Evolutionary conservation across 2,329 filamentous ascomycete species (phyloP).

Genomic region (Boeremia exigua): DNA sequence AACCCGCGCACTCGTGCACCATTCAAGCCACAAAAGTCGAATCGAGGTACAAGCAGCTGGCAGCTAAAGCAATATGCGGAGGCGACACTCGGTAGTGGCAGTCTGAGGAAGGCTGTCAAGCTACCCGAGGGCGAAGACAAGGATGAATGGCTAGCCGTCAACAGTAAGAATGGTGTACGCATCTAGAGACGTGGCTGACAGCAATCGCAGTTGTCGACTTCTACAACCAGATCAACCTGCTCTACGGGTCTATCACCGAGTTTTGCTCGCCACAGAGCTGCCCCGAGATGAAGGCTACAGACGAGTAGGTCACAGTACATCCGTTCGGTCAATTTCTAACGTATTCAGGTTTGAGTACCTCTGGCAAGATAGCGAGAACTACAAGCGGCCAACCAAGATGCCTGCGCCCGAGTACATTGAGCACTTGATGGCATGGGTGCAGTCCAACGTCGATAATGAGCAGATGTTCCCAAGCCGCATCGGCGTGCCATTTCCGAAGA

Average conservation of each 20-base stretch:
- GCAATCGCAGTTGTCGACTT: conserved; percentile 89
- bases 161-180: conserved; percentile 66
- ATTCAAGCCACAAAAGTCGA: conserved; percentile 84
- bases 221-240: conserved; percentile 99
- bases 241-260: conserved; percentile 98
- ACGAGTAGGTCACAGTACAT: conserved; percentile 69
- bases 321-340: conserved; percentile 2
- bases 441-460: conserved; percentile 94
- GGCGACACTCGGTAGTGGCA: conserved; percentile 92
- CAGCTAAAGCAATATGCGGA: conserved; percentile 98
- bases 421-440: conserved; percentile 96
- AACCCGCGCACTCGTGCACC: conserved; percentile 88
- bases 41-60: conserved; percentile 88
- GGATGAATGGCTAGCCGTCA: conserved; percentile 98
- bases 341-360: conserved; percentile 86
- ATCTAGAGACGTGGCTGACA: conserved; percentile 16
- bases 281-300: conserved; percentile 99
- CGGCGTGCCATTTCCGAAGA: conserved; percentile 89
- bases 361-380: conserved; percentile 95
- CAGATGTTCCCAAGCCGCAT: conserved; percentile 93
- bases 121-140: conserved; percentile 96
- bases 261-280: conserved; percentile 98
- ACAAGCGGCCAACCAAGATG: conserved; percentile 97
- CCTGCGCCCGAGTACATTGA: conserved; percentile 96
- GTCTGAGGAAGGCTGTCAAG: conserved; percentile 93